Conservation (phyloP, 257 asterid genomes). For the Solanum okadae region DNA sequence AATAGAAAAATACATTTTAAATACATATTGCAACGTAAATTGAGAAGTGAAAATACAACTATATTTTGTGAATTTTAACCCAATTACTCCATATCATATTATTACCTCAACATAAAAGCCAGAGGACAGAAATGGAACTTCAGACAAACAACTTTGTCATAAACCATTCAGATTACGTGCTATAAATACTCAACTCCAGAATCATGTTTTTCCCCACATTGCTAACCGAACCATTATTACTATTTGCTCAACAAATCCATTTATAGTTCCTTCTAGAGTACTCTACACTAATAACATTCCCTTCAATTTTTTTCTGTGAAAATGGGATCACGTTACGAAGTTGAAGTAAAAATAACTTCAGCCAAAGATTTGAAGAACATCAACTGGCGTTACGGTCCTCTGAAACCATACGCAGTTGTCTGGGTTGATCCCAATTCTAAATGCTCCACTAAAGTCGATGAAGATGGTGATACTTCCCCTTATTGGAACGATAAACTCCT, state of each 20-base stretch:
- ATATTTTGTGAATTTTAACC: background rate
- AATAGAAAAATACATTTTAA: too few relatives aligned
- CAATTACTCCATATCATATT: background rate
- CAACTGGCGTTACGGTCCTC: conserved; percentile 8
- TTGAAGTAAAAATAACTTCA: conserved; percentile 1
- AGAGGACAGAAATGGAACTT: background rate
- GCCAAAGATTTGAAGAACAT: conserved; percentile 5
- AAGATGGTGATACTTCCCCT: background rate
- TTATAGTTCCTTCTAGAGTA: background rate
- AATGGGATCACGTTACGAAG: background rate
- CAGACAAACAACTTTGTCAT: background rate
- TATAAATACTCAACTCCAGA: background rate
- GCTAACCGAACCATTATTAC: background rate
- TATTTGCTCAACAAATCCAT: background rate
- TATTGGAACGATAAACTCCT: background rate
- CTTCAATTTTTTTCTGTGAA: background rate
- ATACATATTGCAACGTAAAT: too few relatives aligned
- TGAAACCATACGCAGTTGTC: conserved; percentile 1
- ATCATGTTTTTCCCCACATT: background rate
- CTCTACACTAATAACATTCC: background rate
- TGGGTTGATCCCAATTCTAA: background rate
- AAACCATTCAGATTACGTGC: background rate
- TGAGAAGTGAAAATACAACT: background rate
- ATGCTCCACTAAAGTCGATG: background rate
- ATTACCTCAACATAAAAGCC: background rate